A percentile compares a stretch with the other conserved stretches of the same genome.
Conservation (phyloP, 2,329 filamentous ascomycete species). For the Cercospora sp. region DNA sequence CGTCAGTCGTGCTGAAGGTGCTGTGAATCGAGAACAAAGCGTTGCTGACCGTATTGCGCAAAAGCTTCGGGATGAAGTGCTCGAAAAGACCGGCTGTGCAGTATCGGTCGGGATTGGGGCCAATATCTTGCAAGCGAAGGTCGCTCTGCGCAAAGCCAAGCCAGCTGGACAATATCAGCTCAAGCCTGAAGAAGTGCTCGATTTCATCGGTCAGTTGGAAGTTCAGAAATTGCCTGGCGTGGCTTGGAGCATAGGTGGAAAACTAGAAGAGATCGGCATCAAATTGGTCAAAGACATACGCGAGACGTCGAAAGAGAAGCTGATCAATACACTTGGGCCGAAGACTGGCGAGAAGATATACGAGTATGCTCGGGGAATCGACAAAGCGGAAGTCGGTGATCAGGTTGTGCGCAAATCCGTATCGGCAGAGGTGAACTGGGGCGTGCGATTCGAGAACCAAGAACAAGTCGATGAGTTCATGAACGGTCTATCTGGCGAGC, state of each 20-base stretch:
- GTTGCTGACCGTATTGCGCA: slow-evolving; percentile 72
- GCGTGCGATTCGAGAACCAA: slow-evolving; percentile 89
- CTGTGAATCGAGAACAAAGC: slow-evolving; percentile 73
- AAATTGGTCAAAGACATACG: slow-evolving; percentile 81
- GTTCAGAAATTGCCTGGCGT: slow-evolving; percentile 86
- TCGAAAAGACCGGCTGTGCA: slow-evolving; percentile 73
- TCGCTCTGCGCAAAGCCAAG: slow-evolving; percentile 87
- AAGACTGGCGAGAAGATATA: slow-evolving; percentile 91
- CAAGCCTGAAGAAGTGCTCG: slow-evolving; percentile 74
- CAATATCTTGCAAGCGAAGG: slow-evolving; percentile 88
- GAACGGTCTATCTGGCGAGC: slow-evolving; percentile 76
- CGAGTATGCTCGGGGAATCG: slow-evolving; percentile 87
- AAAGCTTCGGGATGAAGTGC: slow-evolving; percentile 67
- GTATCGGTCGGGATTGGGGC: slow-evolving; percentile 91
- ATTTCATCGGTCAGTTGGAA: slow-evolving; percentile 72
- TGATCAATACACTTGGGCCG: slow-evolving; percentile 73
- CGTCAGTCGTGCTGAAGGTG: slow-evolving; percentile 63
- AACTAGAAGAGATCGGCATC: slow-evolving; percentile 82
- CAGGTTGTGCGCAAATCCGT: slow-evolving; percentile 87
- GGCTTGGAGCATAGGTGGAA: slow-evolving; percentile 83
- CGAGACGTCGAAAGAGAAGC: slow-evolving; percentile 70
- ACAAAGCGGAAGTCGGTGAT: slow-evolving; percentile 80
- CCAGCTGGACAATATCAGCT: slow-evolving; percentile 91
- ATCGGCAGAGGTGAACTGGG: slow-evolving; percentile 97
- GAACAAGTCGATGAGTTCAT: slow-evolving; percentile 94